A percentile compares a stretch with the other conserved stretches of the same genome.
phyloP scores from a whole-genome alignment of 2,329 filamentous ascomycete species.

The Dendrostoma leiphaemia region DNA sequence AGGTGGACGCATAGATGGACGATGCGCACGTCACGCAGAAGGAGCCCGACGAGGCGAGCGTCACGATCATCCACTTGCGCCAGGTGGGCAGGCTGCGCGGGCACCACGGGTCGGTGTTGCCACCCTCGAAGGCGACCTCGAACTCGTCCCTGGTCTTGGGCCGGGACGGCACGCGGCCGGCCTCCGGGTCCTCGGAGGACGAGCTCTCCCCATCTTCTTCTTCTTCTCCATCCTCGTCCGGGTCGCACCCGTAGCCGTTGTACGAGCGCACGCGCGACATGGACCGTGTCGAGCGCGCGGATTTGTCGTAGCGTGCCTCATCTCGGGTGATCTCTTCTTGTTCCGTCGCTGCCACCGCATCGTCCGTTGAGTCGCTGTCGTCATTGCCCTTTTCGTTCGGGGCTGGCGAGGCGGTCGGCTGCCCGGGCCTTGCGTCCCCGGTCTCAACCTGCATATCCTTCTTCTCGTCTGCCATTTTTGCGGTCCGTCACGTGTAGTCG shows the following conservation, averaged over 20 bases:
- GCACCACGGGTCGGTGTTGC: conserved; percentile 68
- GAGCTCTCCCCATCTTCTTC: conserved; percentile 6
- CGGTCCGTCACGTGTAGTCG: background rate
- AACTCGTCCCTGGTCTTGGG: conserved; percentile 39
- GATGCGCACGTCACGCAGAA: conserved; percentile 86
- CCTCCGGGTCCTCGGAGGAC: background rate
- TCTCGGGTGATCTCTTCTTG: conserved; percentile 1
- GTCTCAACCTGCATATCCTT: background rate
- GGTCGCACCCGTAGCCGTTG: conserved; percentile 43
- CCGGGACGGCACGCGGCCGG: conserved; percentile 15
- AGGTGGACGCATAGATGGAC: conserved; percentile 86
- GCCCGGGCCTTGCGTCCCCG: background rate
- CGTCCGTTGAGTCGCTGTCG: conserved; percentile 6
- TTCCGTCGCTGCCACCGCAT: conserved; percentile 7
- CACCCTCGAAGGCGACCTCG: conserved; percentile 69
- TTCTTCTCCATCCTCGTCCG: conserved; percentile 20
- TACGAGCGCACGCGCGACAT: conserved; percentile 36
- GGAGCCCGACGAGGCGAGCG: conserved; percentile 71
- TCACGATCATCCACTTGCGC: conserved; percentile 78
- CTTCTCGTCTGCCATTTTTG: conserved; percentile 19
- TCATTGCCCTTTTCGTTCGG: conserved; percentile 18
- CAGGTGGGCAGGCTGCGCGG: conserved; percentile 65
- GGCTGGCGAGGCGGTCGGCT: background rate
- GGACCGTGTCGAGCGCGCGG: conserved; percentile 17
- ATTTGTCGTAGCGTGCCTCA: conserved; percentile 20